Conservation (phyloP, 2,329 filamentous ascomycete genomes). For the Blastomyces gilchristii region DNA sequence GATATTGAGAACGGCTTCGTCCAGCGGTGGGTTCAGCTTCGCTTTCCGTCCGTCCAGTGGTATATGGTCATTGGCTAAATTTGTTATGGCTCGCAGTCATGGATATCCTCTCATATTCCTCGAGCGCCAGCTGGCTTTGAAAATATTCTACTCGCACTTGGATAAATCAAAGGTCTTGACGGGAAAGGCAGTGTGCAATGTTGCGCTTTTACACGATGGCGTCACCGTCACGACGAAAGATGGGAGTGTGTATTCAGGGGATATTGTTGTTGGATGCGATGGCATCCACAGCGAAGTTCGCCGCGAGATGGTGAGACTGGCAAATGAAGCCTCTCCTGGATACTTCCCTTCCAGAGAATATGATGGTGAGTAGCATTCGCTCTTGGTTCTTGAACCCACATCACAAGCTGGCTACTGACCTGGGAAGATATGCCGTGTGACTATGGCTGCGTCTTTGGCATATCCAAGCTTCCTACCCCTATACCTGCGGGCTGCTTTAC, state of each 20-base stretch:
- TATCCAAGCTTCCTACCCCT: slow-evolving; percentile 20
- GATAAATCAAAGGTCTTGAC: slow-evolving; percentile 23
- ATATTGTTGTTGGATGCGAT: slow-evolving; percentile 37
- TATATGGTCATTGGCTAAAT: background rate
- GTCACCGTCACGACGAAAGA: slow-evolving; percentile 27
- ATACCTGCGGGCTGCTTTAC: slow-evolving; percentile 12
- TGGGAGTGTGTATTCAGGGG: slow-evolving; percentile 25
- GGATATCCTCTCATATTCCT: slow-evolving; percentile 19
- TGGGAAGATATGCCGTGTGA: slow-evolving; percentile 15
- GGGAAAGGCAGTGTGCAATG: slow-evolving; percentile 18
- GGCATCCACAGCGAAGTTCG: slow-evolving; percentile 35
- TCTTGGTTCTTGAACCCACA: background rate
- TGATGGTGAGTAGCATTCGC: background rate
- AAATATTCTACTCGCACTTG: slow-evolving; percentile 25
- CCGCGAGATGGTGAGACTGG: slow-evolving; percentile 24
- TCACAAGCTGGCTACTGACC: background rate
- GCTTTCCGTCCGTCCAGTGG: too few species aligned
- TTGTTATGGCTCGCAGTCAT: background rate
- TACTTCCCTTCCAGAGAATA: slow-evolving; percentile 3
- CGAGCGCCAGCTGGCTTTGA: slow-evolving; percentile 30
- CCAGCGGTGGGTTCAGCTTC: background rate
- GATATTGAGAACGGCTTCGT: background rate
- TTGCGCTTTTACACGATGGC: slow-evolving; percentile 10
- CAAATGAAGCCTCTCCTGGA: slow-evolving; percentile 13
- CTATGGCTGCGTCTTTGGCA: slow-evolving; percentile 19